A percentile compares a stretch with the other conserved stretches of the same genome.
Evolutionary conservation across 169 alveolate species (phyloP).

Genomic region (Cyclospora cayetanensis): DNA sequence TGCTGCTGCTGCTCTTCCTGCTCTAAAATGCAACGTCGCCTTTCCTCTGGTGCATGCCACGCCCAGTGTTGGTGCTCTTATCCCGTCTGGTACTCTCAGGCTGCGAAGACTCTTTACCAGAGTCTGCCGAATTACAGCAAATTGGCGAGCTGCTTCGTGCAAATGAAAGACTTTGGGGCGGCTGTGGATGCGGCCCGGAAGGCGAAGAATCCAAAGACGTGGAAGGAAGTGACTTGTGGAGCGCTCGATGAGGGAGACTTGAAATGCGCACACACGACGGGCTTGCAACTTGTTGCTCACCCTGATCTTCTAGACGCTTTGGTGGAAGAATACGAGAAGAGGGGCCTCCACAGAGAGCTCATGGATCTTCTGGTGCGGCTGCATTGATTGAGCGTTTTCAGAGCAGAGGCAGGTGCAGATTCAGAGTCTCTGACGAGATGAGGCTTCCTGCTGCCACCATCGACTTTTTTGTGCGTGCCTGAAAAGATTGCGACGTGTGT

Average conservation of each 20-base stretch:
- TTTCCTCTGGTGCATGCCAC: too few species aligned
- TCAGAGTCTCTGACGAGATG: too few species aligned
- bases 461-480: not conserved
- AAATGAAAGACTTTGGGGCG: constrained; percentile 93
- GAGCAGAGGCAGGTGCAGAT: too few species aligned
- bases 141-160: constrained; percentile 96
- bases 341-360: constrained; percentile 92
- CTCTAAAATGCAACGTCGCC: too few species aligned
- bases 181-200: constrained; percentile 99
- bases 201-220: constrained; percentile 97
- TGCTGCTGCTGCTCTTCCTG: too few species aligned
- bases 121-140: constrained; percentile 96
- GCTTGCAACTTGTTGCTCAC: constrained; percentile 95
- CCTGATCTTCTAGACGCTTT: constrained; percentile 99
- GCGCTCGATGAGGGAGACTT: constrained; percentile 92
- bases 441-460: too few species aligned
- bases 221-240: constrained; percentile 94
- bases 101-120: constrained; percentile 95
- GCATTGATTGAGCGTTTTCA: not conserved
- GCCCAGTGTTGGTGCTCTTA: too few species aligned
- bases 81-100: too few species aligned
- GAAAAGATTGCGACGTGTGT: not conserved
- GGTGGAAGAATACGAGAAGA: constrained; percentile 92
- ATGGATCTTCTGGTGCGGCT: constrained; percentile 85
- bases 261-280: constrained; percentile 95